Base-by-base conservation (phyloP, 2,329 filamentous ascomycete genomes). In the Aspergillus glaucus region DNA sequence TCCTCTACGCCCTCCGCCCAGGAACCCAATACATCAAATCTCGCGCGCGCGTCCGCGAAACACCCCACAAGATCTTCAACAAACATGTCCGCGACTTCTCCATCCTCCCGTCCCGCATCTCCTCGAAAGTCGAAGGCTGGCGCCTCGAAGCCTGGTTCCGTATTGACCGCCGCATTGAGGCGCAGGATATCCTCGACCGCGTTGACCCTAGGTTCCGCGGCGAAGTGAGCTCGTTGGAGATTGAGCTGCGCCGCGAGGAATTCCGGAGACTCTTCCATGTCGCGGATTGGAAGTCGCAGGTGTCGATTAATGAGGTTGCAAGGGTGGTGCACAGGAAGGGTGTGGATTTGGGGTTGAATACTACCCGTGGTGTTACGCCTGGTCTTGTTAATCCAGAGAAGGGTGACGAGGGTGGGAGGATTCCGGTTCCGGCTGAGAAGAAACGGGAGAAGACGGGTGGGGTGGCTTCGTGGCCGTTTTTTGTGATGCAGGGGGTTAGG, bases 111-210 rank as follows among this genome's bases (percentile, higher is more conserved):
- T 10, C 21, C 3, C 56, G 48, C 7, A 59, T 60, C 22, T 59
- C 57, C 1, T 60, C 56, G n/a, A 21, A 44, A 14, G 56, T 56
- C 1, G 56, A 59, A 42, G 58, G 53, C 9, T 63, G 56, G 56
- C 49, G 61, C 6, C 47, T 61, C 17, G 61, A 62, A 47, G 54
- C 60, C 24, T 63, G 60, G 61, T 42, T 52, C 30, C 59, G 59
- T 24, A 32, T 56, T 6, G 61, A 63, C 43, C 51, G 55, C 17
- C 55, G 59, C 14, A 58, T 62, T 41, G 51, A 47, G 3, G 32
- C 43, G 4, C 8, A 50, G 10, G 61, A 63, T 21, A 62, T 63
- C 34, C 49, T 61, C 9, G 56, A 58, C 42, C 54, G 61, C 3
- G 49, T 62, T 22, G 51, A 56, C 37, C 56, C 55, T 4, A 37